Evolutionary conservation across 2,329 filamentous ascomycete species (phyloP), one percentile per base, ranked within the genome.

Genomic region (Penicillium sclerotiorum): DNA sequence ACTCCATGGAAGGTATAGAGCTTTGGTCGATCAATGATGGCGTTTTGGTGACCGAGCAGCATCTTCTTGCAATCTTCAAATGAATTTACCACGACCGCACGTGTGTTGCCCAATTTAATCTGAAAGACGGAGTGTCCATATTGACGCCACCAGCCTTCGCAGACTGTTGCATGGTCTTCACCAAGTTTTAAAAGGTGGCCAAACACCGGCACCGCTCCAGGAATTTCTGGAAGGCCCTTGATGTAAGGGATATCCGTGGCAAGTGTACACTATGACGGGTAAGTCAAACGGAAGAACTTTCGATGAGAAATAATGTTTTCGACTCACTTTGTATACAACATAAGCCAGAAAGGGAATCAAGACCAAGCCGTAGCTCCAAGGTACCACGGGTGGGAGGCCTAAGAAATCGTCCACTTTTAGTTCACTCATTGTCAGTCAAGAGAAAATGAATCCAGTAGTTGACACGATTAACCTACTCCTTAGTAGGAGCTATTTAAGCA

Each of bases 1-100:
- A 90, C 83, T 0, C 80, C 86, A 66, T 90, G 87, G 63, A 90
- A 90, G 1, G 87, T 90, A 68, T 90, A 87, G 13, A 89, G 79
- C 25, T 77, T 88, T 0, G 88, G 88, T 1, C 88, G 80, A 5
- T 86, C 88, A 60, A 90, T 89, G 51, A 90, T 73, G 0, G 87
- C 81, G 1, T 86, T 87, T 60, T 90, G 87, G 59, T 90, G 83
- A 1, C 81, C 84, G 60, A 90, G 83, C 77, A 87, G 88, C 47
- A 90, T 77, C 55, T 62, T 77, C 45, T 79, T 80, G 20, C 88
- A 86, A 0, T 85, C 79, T 9, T 88, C 83, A 59, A 88, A 90
- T 0, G 82, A 84, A 59, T 90, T 91, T 43, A 87, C 86, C 57
- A 89, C 88, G 18, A 91, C 77, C 37, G 89, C 83, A 45, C 86